A percentile compares a stretch with the other conserved stretches of the same genome.
phyloP scores from a whole-genome alignment of 2,329 filamentous ascomycete genomes.

The Colletotrichum spaethianum region DNA sequence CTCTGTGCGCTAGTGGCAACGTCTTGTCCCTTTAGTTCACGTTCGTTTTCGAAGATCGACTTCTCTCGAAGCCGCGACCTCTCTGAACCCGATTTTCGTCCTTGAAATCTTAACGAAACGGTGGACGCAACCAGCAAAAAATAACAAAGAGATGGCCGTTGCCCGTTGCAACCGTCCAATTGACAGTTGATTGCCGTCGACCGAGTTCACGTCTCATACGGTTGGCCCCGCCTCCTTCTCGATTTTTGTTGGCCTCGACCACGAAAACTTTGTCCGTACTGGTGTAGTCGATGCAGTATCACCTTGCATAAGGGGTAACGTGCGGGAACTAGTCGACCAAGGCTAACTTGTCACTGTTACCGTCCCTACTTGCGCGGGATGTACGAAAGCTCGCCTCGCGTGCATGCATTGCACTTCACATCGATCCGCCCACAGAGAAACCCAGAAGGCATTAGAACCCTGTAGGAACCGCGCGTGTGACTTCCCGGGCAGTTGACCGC shows the following conservation, averaged over 20 bases:
- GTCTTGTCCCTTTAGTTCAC: neutral
- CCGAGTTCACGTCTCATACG: slow-evolving; percentile 4
- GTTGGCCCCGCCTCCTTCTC: slow-evolving; percentile 11
- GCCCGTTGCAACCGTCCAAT: neutral
- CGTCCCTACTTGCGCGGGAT: slow-evolving; percentile 26
- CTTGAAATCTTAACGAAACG: neutral
- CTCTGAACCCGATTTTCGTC: slow-evolving; percentile 10
- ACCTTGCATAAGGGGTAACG: slow-evolving; percentile 28
- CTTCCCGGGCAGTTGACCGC: slow-evolving; percentile 30
- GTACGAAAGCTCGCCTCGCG: slow-evolving; percentile 9
- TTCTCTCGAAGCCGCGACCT: neutral
- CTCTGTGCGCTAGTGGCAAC: neutral
- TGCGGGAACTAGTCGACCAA: slow-evolving; percentile 16
- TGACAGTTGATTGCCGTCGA: slow-evolving; percentile 12
- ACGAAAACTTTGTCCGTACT: neutral
- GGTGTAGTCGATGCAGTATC: slow-evolving; percentile 15
- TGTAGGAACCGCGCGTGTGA: slow-evolving; percentile 22
- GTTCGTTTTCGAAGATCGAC: slow-evolving; percentile 11
- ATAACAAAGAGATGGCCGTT: neutral
- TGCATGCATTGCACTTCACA: slow-evolving; percentile 24
- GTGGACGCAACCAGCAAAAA: neutral
- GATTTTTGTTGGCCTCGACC: neutral
- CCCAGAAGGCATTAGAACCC: neutral
- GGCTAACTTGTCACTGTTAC: slow-evolving; percentile 35
- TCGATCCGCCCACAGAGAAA: slow-evolving; percentile 8